A percentile compares a stretch with the other conserved stretches of the same genome.
phyloP scores from a whole-genome alignment of 2,329 filamentous ascomycete species.

The Diaporthe capsici region DNA sequence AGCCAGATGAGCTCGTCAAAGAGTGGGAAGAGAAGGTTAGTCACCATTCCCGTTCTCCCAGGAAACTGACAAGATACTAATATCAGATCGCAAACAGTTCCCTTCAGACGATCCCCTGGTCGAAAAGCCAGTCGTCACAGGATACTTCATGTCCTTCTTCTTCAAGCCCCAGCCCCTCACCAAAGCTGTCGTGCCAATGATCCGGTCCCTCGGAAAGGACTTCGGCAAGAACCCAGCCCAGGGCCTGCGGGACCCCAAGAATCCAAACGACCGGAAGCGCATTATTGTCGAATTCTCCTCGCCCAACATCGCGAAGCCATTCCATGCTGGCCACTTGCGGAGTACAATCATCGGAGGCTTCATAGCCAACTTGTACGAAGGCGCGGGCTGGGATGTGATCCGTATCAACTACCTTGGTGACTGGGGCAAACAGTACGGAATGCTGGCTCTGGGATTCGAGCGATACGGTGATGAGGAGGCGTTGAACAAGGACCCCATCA shows the following conservation, averaged over 20 bases:
- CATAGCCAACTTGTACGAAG: slow-evolving; percentile 78
- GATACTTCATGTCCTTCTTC: slow-evolving; percentile 84
- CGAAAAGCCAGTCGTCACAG: slow-evolving; percentile 76
- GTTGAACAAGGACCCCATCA: slow-evolving; percentile 80
- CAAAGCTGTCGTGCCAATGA: slow-evolving; percentile 76
- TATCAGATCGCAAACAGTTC: slow-evolving; percentile 64
- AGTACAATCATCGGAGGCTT: slow-evolving; percentile 87
- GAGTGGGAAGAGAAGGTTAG: slow-evolving; percentile 74
- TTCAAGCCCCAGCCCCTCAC: slow-evolving; percentile 79
- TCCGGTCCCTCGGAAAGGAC: slow-evolving; percentile 71
- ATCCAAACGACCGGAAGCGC: slow-evolving; percentile 75
- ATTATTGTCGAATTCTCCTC: slow-evolving; percentile 87
- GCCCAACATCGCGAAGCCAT: slow-evolving; percentile 89
- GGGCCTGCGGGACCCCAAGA: slow-evolving; percentile 72
- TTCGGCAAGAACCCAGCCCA: slow-evolving; percentile 76
- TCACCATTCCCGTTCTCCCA: not conserved
- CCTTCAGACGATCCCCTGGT: slow-evolving; percentile 79
- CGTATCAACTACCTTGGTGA: slow-evolving; percentile 85
- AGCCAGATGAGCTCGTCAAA: slow-evolving; percentile 72
- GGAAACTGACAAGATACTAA: not conserved
- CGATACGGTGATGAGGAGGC: slow-evolving; percentile 82
- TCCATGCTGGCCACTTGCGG: slow-evolving; percentile 83
- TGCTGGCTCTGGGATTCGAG: slow-evolving; percentile 82
- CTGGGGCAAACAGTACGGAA: slow-evolving; percentile 84
- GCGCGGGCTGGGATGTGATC: slow-evolving; percentile 79